Conservation (phyloP, 352 stramenopile species). For the Pythium aquatile region DNA sequence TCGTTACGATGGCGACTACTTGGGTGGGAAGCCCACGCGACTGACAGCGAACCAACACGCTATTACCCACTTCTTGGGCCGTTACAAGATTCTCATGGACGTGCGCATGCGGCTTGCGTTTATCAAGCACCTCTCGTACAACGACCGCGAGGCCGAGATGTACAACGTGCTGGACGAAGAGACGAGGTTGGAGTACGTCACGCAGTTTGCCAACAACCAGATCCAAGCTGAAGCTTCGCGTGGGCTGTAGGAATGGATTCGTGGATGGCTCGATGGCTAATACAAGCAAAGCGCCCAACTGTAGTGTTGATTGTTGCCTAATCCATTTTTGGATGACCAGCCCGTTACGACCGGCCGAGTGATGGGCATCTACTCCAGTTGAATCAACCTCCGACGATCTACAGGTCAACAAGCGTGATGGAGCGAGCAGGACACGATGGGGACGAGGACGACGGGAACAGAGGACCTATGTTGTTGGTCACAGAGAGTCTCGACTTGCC, state of each 20-base stretch:
- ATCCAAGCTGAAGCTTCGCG: background rate
- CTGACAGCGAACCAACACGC: slow-evolving; percentile 41
- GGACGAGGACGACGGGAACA: background rate
- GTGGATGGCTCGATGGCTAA: background rate
- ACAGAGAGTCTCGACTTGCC: slow-evolving; percentile 13
- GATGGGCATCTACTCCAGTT: background rate
- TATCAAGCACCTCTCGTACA: slow-evolving; percentile 44
- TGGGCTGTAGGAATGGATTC: background rate
- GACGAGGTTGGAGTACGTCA: slow-evolving; percentile 41
- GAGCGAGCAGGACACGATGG: background rate
- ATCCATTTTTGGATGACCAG: background rate
- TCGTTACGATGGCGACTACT: slow-evolving; percentile 5
- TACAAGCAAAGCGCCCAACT: background rate
- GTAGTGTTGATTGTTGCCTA: background rate
- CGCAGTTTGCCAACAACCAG: slow-evolving; percentile 29
- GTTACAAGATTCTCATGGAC: slow-evolving; percentile 36
- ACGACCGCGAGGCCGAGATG: slow-evolving; percentile 53
- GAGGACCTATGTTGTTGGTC: background rate
- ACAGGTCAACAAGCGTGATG: background rate
- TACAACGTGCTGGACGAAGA: slow-evolving; percentile 59
- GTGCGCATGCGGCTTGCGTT: slow-evolving; percentile 34
- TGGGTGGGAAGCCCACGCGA: background rate
- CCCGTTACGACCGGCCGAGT: background rate
- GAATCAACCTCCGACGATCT: background rate
- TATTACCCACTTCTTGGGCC: slow-evolving; percentile 41